phyloP scores from a whole-genome alignment of 139 green algal species.

The Chara braunii region DNA sequence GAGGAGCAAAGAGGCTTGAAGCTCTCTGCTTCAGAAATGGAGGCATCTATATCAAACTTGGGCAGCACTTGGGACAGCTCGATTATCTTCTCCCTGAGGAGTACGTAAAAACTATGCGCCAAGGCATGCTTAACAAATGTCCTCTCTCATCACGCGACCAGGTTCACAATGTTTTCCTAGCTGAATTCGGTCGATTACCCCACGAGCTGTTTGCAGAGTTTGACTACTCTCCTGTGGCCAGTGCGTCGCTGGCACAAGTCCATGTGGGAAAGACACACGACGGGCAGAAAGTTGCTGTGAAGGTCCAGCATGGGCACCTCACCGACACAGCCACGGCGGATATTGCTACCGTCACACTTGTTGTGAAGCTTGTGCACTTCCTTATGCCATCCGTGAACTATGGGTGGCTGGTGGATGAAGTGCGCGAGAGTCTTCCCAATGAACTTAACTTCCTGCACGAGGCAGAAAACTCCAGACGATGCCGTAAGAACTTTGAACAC shows the following conservation, averaged over 20 bases:
- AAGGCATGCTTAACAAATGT: conserved; percentile 76
- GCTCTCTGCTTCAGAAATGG: conserved; percentile 75
- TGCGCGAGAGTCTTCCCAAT: conserved; percentile 64
- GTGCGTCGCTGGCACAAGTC: conserved; percentile 77
- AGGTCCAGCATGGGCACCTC: conserved; percentile 71
- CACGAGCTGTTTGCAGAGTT: conserved; percentile 53
- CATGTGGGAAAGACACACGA: conserved; percentile 61
- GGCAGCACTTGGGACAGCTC: conserved; percentile 80
- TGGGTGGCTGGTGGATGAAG: conserved; percentile 82
- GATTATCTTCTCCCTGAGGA: conserved; percentile 77
- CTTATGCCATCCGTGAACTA: conserved; percentile 56
- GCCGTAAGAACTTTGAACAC: conserved; percentile 52
- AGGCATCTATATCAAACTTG: conserved; percentile 77
- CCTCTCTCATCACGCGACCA: conserved; percentile 53
- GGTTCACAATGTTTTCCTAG: conserved; percentile 12
- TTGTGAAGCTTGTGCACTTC: conserved; percentile 55
- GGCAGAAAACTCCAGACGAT: conserved; percentile 59
- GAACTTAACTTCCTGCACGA: conserved; percentile 76
- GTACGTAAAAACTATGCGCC: conserved; percentile 78
- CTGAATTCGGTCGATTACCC: conserved; percentile 1
- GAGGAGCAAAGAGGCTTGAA: conserved; percentile 52
- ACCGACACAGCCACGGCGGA: conserved; percentile 64
- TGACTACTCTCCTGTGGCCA: conserved; percentile 57
- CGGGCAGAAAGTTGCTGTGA: conserved; percentile 68
- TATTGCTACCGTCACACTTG: conserved; percentile 62